Percentiles rank a stretch among this genome's conserved stretches.
Evolutionary conservation across 73 alveolate genomes (phyloP).

Genomic region (Paramecium octaurelia): DNA sequence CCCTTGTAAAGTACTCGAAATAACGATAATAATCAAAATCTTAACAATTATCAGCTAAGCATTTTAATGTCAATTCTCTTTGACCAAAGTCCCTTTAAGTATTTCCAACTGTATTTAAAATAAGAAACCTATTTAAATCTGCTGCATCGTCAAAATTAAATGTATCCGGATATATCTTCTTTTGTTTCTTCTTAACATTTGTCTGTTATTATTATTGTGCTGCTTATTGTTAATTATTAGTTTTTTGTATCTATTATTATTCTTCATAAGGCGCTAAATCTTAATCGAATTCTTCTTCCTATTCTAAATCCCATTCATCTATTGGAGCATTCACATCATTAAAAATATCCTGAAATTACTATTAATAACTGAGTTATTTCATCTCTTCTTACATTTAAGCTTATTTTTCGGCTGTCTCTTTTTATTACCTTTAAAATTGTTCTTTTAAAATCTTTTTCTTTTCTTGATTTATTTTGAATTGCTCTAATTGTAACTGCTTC

Average conservation of each 20-base stretch:
- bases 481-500: neutral
- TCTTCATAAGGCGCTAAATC: neutral
- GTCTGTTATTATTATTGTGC: neutral
- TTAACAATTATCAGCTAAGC: neutral
- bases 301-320: neutral
- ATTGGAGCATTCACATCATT: neutral
- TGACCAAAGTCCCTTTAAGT: neutral
- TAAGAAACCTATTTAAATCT: neutral
- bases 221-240: neutral
- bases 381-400: neutral
- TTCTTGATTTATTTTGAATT: neutral
- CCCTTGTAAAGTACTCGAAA: constrained; percentile 6
- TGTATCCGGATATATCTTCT: neutral
- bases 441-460: neutral
- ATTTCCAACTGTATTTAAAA: neutral
- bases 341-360: neutral
- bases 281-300: neutral
- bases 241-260: neutral
- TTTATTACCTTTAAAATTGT: neutral
- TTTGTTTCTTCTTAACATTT: neutral
- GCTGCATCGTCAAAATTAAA: neutral
- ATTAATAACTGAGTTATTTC: neutral
- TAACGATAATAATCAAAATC: neutral
- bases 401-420: neutral
- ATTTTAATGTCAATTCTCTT: neutral